Base-by-base conservation (phyloP, 2,329 filamentous ascomycete species). In the Pseudocercospora macadamiae region DNA sequence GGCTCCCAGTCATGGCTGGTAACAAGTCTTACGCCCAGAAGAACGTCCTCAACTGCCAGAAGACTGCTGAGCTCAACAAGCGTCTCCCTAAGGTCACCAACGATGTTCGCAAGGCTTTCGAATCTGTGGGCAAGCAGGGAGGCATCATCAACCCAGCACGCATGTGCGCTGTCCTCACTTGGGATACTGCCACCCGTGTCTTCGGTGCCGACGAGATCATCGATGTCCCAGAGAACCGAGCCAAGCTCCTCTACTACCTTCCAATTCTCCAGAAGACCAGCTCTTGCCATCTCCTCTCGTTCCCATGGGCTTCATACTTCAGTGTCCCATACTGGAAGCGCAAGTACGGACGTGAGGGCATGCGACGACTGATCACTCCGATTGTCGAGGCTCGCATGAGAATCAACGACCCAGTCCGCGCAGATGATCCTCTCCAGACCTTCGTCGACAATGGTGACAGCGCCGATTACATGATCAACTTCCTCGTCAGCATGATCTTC, bases 401-500 rank as follows among this genome's bases (percentile, higher is more conserved):
- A 21, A 54, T 55, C 59, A 34, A 61, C 57, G 42, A 47, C 42
- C 42, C 42, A 28, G 42, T 47, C 42, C 69, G 71, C 44, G 74
- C 75, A 55, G 73, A 77, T 18, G 83, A 86, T 61, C 73, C 81
- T 0, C 63, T 86, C 63, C 83, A 86, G 66, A 76, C 74, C 23
- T 65, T 85, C 47, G 75, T 86, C 23, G 82, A 86, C 37, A 70
- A 76, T 28, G 82, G 79, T 3, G 76, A 80, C 16, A 70, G 68
- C n/a, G 48, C 57, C n/a, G 61, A 62, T 21, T 60, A 64, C 58
- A 65, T 66, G 30, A 56, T 36, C 34, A 58, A 80, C 74, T 83
- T 84, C 68, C 74, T 83, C 37, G 71, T 84, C 21, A 77, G 78
- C n/a, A 73, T 80, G 0, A 70, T 85, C 3, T 84, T 83, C 65